Base-by-base conservation (phyloP, 306 rosid species). In the Cucumis cinereus region DNA sequence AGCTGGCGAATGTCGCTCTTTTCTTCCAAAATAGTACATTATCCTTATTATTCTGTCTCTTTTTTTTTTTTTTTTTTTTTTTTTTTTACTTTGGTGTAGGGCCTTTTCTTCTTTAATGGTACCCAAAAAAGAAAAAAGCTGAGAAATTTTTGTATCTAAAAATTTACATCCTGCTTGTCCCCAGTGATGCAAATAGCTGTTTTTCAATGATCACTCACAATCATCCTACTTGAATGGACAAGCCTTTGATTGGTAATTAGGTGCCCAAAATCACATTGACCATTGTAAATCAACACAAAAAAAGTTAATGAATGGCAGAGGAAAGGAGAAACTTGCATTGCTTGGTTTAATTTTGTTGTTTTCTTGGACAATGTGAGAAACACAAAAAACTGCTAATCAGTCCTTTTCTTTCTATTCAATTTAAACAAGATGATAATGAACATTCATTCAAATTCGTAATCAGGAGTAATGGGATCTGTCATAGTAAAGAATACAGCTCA, bases 11-110 rank as follows among this genome's bases (percentile, higher is more conserved):
- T 71, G 75, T 71, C 9, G 58, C 59, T 49, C 75, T 47, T 15
- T 71, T 10, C 38, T 49, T 71, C 75, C 75, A 28, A 24, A 71
- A 71, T 15, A 49, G 75, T 71, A 71, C 75, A 23, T 49, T 49
- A 47, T 24, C 58, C 58, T 71, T 28, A 40, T 47, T 23, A 45
- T 49, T 47, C 41, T 8, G 43, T 71, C 43, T 49, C 59, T 71
- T 43, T 30, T 26, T 0, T 30, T 30, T 30, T 2, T 3, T 26
- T 0, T 30, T 30, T 30, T 2, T 3, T 30, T 30, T 30, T 30
- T 0, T 3, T 30, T 30, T 69, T 69, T 47, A 15, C 74, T 47
- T 45, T 4, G 75, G 75, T 12, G 40, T 71, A 26, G 75, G 75
- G 43, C 41, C 58, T 17, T 17, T 4, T 70, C 59, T 52, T 26